Conservation (phyloP, 345 rosid genomes). For the Erodium maritimum region DNA sequence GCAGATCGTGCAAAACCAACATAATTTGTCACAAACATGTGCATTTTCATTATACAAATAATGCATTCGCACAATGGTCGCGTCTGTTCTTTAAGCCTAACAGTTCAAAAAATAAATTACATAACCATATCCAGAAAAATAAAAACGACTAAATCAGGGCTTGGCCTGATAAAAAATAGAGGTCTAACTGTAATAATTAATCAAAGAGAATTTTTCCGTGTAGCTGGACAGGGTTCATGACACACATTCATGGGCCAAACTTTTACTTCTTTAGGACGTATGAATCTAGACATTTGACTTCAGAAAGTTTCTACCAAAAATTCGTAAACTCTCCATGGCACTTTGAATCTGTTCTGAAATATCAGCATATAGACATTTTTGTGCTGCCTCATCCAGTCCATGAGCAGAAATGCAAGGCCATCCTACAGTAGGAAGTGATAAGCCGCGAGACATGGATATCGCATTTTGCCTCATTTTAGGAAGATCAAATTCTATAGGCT, state of each 20-base stretch:
- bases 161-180: no score
- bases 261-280: neutral
- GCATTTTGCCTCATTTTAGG: slow-evolving; percentile 51
- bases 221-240: neutral
- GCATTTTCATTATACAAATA: neutral
- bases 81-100: neutral
- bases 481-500: slow-evolving; percentile 70
- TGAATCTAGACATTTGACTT: slow-evolving; percentile 5
- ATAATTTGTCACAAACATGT: no score
- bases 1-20: neutral
- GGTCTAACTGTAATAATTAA: no score
- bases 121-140: neutral
- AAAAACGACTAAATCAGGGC: neutral
- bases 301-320: slow-evolving; percentile 13
- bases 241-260: neutral
- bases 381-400: slow-evolving; percentile 65
- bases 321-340: slow-evolving; percentile 50
- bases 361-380: slow-evolving; percentile 42
- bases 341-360: slow-evolving; percentile 57
- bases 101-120: neutral
- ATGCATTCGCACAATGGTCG: neutral
- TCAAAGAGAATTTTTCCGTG: neutral
- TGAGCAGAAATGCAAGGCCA: slow-evolving; percentile 34
- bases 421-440: slow-evolving; percentile 21
- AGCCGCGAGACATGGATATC: slow-evolving; percentile 29